phyloP scores from a whole-genome alignment of 257 asterid genomes.

The Solanum corneliomulleri region DNA sequence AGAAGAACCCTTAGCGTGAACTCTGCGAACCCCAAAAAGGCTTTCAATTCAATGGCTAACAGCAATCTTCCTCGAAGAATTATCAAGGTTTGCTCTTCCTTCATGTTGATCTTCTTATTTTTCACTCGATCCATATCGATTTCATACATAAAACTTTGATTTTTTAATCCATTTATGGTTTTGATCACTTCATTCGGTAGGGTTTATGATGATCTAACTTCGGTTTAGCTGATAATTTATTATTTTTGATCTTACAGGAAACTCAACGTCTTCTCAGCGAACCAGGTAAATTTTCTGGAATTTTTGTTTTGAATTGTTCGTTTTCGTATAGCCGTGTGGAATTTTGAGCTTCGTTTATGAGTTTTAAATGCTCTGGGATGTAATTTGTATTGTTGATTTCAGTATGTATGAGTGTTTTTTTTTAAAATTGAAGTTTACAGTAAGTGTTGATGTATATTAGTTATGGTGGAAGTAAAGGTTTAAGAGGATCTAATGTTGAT shows the following conservation, averaged over 20 bases:
- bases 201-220: slow-evolving; percentile 2
- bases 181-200: slow-evolving; percentile 11
- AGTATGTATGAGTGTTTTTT: background rate
- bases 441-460: background rate
- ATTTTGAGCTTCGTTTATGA: background rate
- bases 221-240: background rate
- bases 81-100: slow-evolving; percentile 43
- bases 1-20: slow-evolving; percentile 14
- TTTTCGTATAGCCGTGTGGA: background rate
- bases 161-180: background rate
- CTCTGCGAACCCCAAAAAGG: slow-evolving; percentile 4
- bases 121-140: slow-evolving; percentile 31
- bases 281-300: slow-evolving; percentile 47
- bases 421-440: background rate
- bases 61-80: slow-evolving; percentile 55
- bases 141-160: background rate
- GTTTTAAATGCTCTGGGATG: background rate
- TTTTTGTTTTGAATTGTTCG: background rate
- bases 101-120: slow-evolving; percentile 34
- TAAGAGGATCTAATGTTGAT: slow-evolving; percentile 3
- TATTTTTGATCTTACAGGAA: slow-evolving; percentile 38
- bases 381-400: background rate
- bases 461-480: background rate
- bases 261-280: slow-evolving; percentile 99
- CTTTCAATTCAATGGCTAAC: slow-evolving; percentile 44